phyloP scores from a whole-genome alignment of 2,329 filamentous ascomycete species.

The Aspergillus sp. region DNA sequence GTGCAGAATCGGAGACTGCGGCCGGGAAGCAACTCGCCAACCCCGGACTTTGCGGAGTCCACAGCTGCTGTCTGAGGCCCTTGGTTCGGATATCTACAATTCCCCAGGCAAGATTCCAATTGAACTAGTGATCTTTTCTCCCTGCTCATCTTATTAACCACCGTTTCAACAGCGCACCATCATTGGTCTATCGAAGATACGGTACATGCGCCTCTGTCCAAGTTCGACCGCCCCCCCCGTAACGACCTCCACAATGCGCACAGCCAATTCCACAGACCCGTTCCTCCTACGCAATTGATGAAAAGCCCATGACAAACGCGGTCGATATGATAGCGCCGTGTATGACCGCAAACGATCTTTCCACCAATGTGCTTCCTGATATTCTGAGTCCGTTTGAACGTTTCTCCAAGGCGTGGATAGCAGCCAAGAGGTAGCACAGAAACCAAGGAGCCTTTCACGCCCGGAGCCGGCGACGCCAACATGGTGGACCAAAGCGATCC shows the following conservation, averaged over 20 bases:
- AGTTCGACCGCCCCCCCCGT: slow-evolving; percentile 6
- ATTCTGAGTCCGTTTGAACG: slow-evolving; percentile 10
- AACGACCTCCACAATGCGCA: slow-evolving; percentile 19
- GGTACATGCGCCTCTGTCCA: neutral
- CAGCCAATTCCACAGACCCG: neutral
- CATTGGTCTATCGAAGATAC: neutral
- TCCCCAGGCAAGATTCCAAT: neutral
- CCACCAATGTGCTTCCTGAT: slow-evolving; percentile 14
- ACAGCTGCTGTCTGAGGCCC: neutral
- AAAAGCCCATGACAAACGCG: neutral
- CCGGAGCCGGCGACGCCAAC: slow-evolving; percentile 13
- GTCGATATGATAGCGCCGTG: slow-evolving; percentile 22
- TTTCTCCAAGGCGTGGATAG: slow-evolving; percentile 8
- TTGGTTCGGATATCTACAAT: neutral
- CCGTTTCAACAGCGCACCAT: neutral
- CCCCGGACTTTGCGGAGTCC: slow-evolving; percentile 23
- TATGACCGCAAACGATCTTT: slow-evolving; percentile 2
- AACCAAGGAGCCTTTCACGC: neutral
- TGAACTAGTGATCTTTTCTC: neutral
- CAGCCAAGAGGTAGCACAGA: slow-evolving; percentile 6
- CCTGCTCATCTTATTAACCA: neutral
- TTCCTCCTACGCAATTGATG: slow-evolving; percentile 12
- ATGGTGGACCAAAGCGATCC: slow-evolving; percentile 41
- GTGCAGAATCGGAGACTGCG: slow-evolving; percentile 10
- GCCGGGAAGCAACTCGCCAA: neutral